Base-by-base conservation (phyloP, 768 basidiomycete species). In the Tricholoma terreum region DNA sequence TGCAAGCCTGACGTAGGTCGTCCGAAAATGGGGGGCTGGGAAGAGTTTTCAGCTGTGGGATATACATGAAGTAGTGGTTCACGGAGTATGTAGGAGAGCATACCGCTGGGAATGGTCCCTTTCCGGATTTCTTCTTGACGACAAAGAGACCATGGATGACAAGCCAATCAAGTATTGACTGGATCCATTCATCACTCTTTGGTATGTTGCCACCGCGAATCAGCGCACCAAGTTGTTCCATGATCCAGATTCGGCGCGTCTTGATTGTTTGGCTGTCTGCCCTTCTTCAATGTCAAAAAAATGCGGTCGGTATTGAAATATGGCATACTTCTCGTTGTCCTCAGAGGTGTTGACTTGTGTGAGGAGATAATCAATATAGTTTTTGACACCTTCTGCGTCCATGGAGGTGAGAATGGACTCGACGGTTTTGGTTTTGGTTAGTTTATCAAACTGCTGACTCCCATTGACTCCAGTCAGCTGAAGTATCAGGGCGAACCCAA, bases 381-480 rank as follows among this genome's bases (percentile, higher is more conserved):
- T 81, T 62, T 82, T 80, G 60, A 97, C 89, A 8, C 92, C 94
- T 1, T 84, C 77, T 0, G 74, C 71, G 62, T 88, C 84, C 81
- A 94, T 85, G 34, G 82, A 83, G 3, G 84, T 79, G 55, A 98
- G 75, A 55, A 98, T 86, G 1, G 83, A 81, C 73, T 96, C 94
- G 34, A 98, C 82, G 0, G 92, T 96, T 73, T 94, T 97, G 8
- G 95, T 95, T 70, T 85, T 89, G 10, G 95, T 96, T 56, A 96
- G 71, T 70, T 83, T 88, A 73, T 99, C 96, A 64, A 98, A 99
- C 69, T 93, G 89, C 56, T 86, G 83, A 64, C 81, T 87, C 9
- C 94, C 94, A 67, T 96, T 78, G 50, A 84, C 80, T 17, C 91
- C 92, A 1, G 92, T 90, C 22, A 98, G 75, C 66, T 92, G 88